These are phyloP conservation scores for Boletus sp. DNA, from an alignment of 768 basidiomycete species.

Conservation along the genomic window DNA sequence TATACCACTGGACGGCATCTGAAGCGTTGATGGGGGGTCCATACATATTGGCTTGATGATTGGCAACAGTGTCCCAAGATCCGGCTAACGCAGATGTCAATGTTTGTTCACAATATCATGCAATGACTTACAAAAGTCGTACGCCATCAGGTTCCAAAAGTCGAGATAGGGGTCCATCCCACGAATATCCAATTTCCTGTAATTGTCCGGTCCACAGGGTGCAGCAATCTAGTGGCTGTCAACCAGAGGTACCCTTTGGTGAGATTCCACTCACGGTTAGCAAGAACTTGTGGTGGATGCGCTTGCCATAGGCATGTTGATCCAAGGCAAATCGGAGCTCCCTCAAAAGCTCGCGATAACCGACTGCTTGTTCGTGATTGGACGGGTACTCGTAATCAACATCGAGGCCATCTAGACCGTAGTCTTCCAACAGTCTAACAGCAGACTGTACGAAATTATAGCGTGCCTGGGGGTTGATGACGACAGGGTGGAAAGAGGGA, in stretches of 20 bases:
- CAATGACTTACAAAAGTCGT: conserved; percentile 65
- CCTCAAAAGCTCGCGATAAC: conserved; percentile 78
- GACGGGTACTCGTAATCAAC: conserved; percentile 93
- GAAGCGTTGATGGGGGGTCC: conserved; percentile 62
- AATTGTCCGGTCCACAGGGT: conserved; percentile 87
- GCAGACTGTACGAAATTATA: conserved; percentile 78
- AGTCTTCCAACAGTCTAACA: conserved; percentile 81
- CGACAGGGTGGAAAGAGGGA: conserved; percentile 79
- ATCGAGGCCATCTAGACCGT: conserved; percentile 89
- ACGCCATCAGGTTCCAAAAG: conserved; percentile 98
- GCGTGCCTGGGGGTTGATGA: conserved; percentile 59
- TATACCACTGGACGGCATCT: conserved; percentile 69
- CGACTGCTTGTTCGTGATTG: conserved; percentile 70
- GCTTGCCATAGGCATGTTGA: conserved; percentile 62
- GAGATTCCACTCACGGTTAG: conserved; percentile 58
- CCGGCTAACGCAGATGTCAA: conserved; percentile 48
- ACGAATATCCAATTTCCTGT: conserved; percentile 67
- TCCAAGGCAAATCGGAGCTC: conserved; percentile 77
- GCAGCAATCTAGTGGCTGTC: conserved; percentile 67
- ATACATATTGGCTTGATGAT: conserved; percentile 86
- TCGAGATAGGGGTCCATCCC: conserved; percentile 89
- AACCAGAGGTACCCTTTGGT: background rate
- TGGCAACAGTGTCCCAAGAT: conserved; percentile 67
- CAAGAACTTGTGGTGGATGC: conserved; percentile 59
- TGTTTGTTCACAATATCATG: conserved; percentile 1